These are phyloP conservation scores for Leishmania amazonensis DNA, from an alignment of 208 protist species.

Conservation along the genomic window DNA sequence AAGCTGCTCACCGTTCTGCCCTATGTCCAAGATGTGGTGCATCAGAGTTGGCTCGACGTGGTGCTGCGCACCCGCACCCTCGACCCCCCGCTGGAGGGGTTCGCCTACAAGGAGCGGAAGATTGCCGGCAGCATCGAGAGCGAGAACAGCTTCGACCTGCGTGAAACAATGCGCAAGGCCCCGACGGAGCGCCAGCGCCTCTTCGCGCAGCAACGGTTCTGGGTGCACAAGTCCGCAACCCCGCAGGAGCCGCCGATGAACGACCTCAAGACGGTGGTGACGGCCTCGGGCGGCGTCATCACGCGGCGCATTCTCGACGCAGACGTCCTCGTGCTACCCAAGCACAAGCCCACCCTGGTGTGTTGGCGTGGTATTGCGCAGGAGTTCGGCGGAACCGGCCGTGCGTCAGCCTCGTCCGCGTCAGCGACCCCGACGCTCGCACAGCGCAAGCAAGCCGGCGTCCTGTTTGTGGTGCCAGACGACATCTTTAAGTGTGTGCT, in stretches of 20 bases:
- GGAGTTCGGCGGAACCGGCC: slow-evolving; percentile 7
- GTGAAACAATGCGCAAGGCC: slow-evolving; percentile 31
- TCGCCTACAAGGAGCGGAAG: slow-evolving; percentile 37
- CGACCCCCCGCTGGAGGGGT: slow-evolving; percentile 13
- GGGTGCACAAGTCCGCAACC: slow-evolving; percentile 50
- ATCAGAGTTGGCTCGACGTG: slow-evolving; percentile 54
- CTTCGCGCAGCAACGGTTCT: slow-evolving; percentile 47
- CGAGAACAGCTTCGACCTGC: slow-evolving; percentile 59
- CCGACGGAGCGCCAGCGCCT: slow-evolving; percentile 45
- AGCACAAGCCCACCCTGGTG: slow-evolving; percentile 23
- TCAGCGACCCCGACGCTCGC: not conserved
- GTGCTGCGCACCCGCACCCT: slow-evolving; percentile 32
- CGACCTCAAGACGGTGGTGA: slow-evolving; percentile 61
- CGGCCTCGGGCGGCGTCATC: slow-evolving; percentile 58
- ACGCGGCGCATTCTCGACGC: slow-evolving; percentile 28
- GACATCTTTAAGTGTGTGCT: slow-evolving; percentile 74
- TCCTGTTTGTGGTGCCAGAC: slow-evolving; percentile 57
- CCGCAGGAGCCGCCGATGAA: slow-evolving; percentile 76
- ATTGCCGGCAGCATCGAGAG: slow-evolving; percentile 54
- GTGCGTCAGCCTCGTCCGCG: not conserved
- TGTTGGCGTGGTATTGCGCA: slow-evolving; percentile 30
- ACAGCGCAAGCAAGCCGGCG: slow-evolving; percentile 8
- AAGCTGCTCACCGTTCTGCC: slow-evolving; percentile 78
- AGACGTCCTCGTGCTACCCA: slow-evolving; percentile 52
- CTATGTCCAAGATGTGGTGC: slow-evolving; percentile 49